Evolutionary conservation across 176 grass and related monocot genomes (phyloP).

Genomic region (Oryza glumipatula): DNA sequence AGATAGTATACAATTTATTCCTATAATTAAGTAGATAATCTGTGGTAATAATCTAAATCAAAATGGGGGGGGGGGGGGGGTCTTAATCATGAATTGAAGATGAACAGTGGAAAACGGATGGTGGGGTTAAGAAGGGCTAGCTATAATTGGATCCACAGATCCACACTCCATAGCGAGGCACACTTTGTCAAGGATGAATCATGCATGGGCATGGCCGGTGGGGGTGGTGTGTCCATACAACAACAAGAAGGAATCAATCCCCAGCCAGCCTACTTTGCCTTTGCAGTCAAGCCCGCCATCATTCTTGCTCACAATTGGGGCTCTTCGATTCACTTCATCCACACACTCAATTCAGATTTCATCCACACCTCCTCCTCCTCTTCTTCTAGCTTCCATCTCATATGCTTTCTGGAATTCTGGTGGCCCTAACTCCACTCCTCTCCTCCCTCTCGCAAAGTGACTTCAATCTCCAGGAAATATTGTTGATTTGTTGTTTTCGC

Average conservation of each 20-base stretch:
- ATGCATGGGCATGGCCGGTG: not conserved
- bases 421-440: not conserved
- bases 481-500: not conserved
- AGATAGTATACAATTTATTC: too few relatives aligned
- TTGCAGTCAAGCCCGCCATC: conserved; percentile 37
- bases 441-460: not conserved
- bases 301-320: not conserved
- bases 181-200: conserved; percentile 44
- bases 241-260: not conserved
- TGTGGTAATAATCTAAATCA: too few relatives aligned
- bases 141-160: conserved; percentile 29
- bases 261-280: not conserved
- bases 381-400: too few relatives aligned
- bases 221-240: conserved; percentile 11
- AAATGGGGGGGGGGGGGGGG: too few relatives aligned
- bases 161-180: not conserved
- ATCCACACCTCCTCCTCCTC: not conserved
- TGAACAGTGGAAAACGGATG: not conserved
- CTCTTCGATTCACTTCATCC: not conserved
- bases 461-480: not conserved
- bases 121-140: conserved; percentile 22
- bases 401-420: not conserved
- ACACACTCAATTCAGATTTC: not conserved
- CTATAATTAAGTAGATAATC: too few relatives aligned
- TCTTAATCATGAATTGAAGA: too few relatives aligned